A percentile compares a stretch with the other conserved stretches of the same genome.
Conservation (phyloP, 257 asterid genomes). For the Striga asiatica region DNA sequence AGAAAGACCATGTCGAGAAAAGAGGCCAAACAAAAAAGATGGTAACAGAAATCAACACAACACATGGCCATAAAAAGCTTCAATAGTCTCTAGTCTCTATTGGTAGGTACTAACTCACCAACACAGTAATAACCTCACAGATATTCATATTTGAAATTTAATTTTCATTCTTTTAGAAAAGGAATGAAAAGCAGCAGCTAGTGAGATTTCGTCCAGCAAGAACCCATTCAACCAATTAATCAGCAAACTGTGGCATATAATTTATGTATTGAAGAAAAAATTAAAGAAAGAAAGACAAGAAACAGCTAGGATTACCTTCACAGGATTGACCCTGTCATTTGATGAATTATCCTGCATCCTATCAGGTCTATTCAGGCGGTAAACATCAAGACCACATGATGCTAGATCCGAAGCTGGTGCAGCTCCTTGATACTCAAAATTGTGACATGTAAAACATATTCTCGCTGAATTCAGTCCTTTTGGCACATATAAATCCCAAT, state of each 20-base stretch:
- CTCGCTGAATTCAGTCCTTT: conserved; percentile 89
- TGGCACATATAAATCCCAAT: conserved; percentile 84
- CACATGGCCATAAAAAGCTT: not conserved
- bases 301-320: conserved; percentile 43
- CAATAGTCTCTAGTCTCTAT: too few species aligned
- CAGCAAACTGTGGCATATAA: not conserved
- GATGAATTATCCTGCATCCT: conserved; percentile 93
- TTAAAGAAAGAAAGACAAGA: not conserved
- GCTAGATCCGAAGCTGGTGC: conserved; percentile 78
- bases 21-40: not conserved
- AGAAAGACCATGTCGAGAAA: conserved; percentile 1
- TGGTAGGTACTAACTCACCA: not conserved
- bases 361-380: conserved; percentile 77
- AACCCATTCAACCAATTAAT: not conserved
- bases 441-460: conserved; percentile 97
- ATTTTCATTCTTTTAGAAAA: too few species aligned
- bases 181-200: not conserved
- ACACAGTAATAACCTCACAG: not conserved
- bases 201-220: conserved; percentile 4
- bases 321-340: conserved; percentile 67
- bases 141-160: conserved; percentile 5
- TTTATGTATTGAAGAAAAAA: not conserved
- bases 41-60: conserved; percentile 1
- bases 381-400: conserved; percentile 91
- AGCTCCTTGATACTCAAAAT: conserved; percentile 97